These are phyloP conservation scores for Talaromyces albobiverticillius DNA, from an alignment of 2,329 filamentous ascomycete species.

Conservation along the genomic window DNA sequence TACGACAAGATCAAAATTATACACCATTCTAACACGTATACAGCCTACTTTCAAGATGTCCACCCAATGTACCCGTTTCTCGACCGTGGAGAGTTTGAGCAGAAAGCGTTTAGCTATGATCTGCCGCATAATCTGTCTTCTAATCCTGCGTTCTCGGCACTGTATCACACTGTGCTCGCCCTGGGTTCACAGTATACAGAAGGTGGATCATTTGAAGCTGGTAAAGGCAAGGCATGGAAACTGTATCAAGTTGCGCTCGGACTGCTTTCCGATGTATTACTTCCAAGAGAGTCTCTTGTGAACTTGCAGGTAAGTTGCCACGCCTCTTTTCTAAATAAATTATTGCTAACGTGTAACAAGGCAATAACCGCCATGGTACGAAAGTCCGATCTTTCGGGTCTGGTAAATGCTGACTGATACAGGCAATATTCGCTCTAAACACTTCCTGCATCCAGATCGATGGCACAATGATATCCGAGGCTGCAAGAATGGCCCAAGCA, in stretches of 20 bases:
- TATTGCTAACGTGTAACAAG: not conserved
- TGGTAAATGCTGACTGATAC: constrained; percentile 1
- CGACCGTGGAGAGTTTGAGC: constrained; percentile 35
- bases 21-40: not conserved
- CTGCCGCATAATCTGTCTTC: constrained; percentile 22
- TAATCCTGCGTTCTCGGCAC: constrained; percentile 29
- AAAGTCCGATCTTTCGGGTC: constrained; percentile 9
- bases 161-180: constrained; percentile 40
- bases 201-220: constrained; percentile 38
- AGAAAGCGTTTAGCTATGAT: constrained; percentile 24
- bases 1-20: not conserved
- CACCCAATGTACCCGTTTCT: constrained; percentile 44
- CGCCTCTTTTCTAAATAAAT: not conserved
- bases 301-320: constrained; percentile 11
- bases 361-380: constrained; percentile 14
- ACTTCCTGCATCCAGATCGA: constrained; percentile 34
- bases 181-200: constrained; percentile 36
- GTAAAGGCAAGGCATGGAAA: constrained; percentile 39
- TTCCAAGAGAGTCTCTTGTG: constrained; percentile 19
- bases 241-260: constrained; percentile 38
- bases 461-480: constrained; percentile 30
- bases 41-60: constrained; percentile 40
- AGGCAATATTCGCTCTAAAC: constrained; percentile 38
- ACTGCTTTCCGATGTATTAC: constrained; percentile 32
- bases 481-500: constrained; percentile 32